Percentiles rank a stretch among this genome's conserved stretches.
These are phyloP conservation scores for Trichothecium roseum DNA, from an alignment of 2,329 filamentous ascomycete genomes.

Conservation along the genomic window DNA sequence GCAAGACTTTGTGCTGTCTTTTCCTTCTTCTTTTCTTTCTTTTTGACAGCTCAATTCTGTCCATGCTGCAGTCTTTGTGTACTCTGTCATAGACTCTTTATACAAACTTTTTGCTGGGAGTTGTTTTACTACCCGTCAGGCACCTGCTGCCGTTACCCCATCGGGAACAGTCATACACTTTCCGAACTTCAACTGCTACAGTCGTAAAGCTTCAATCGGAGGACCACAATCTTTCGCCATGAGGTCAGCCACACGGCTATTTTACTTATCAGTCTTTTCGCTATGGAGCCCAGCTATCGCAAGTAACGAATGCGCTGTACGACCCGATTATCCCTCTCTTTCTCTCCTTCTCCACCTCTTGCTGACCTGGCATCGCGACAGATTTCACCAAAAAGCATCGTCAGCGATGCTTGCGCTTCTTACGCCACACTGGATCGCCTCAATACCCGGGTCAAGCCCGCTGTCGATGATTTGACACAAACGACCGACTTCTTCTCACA, in stretches of 20 bases:
- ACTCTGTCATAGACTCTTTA: too few species aligned
- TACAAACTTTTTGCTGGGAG: too few species aligned
- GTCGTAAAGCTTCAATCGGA: too few species aligned
- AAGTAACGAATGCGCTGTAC: conserved; percentile 1
- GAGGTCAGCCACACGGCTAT: conserved; percentile 42
- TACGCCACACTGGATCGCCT: conserved; percentile 82
- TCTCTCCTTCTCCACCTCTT: conserved; percentile 3
- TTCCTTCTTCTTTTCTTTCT: too few species aligned
- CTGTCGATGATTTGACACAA: conserved; percentile 69
- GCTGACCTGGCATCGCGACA: conserved; percentile 36
- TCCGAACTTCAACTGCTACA: too few species aligned
- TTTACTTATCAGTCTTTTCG: conserved; percentile 46
- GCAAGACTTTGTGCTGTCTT: too few species aligned
- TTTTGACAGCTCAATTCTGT: too few species aligned
- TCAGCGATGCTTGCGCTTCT: conserved; percentile 89
- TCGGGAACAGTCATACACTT: too few species aligned
- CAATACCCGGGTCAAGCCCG: conserved; percentile 66
- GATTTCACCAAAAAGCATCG: conserved; percentile 82
- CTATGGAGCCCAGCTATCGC: conserved; percentile 33
- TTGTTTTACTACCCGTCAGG: too few species aligned
- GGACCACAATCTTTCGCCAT: conserved; percentile 20
- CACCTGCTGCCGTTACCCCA: too few species aligned
- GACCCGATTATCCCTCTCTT: background rate
- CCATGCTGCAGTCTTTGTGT: too few species aligned
- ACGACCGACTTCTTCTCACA: conserved; percentile 97